phyloP scores from a whole-genome alignment of 1,284 basidiomycete species.

The Athelia sp. region DNA sequence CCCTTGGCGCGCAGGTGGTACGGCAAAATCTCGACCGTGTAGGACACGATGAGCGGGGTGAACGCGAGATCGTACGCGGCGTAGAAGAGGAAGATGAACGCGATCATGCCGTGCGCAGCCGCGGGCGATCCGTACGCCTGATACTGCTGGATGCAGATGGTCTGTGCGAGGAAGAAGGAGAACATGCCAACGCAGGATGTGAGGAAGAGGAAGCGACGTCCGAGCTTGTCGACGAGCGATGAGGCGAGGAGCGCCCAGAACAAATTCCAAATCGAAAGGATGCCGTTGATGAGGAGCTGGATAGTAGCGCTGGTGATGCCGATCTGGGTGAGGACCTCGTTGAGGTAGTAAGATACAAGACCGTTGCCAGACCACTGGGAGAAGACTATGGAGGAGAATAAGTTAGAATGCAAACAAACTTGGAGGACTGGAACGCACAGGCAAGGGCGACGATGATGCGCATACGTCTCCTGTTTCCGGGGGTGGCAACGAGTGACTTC shows the following conservation, averaged over 20 bases:
- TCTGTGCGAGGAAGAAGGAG: slow-evolving; percentile 69
- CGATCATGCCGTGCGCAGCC: slow-evolving; percentile 66
- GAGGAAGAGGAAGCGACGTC: slow-evolving; percentile 64
- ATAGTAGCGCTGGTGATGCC: slow-evolving; percentile 61
- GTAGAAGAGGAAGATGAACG: slow-evolving; percentile 75
- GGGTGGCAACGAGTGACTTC: slow-evolving; percentile 50
- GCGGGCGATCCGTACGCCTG: slow-evolving; percentile 33
- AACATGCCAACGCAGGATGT: slow-evolving; percentile 63
- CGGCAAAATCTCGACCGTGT: slow-evolving; percentile 73
- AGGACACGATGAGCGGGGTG: slow-evolving; percentile 69
- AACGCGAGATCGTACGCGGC: slow-evolving; percentile 68
- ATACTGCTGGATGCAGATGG: slow-evolving; percentile 64
- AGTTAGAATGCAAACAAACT: no score
- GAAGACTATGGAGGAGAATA: slow-evolving; percentile 32
- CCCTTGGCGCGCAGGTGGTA: slow-evolving; percentile 74
- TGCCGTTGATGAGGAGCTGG: slow-evolving; percentile 67
- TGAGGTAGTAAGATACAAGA: slow-evolving; percentile 73
- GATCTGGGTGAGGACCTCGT: slow-evolving; percentile 64
- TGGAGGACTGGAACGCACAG: no score
- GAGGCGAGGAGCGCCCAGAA: slow-evolving; percentile 56
- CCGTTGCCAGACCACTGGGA: slow-evolving; percentile 76
- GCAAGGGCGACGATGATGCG: slow-evolving; percentile 64
- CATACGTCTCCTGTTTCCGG: slow-evolving; percentile 66
- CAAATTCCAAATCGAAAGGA: slow-evolving; percentile 74
- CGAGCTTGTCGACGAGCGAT: slow-evolving; percentile 52